These are phyloP conservation scores for Colletotrichum lentis DNA, from an alignment of 2,329 filamentous ascomycete species.

Conservation along the genomic window DNA sequence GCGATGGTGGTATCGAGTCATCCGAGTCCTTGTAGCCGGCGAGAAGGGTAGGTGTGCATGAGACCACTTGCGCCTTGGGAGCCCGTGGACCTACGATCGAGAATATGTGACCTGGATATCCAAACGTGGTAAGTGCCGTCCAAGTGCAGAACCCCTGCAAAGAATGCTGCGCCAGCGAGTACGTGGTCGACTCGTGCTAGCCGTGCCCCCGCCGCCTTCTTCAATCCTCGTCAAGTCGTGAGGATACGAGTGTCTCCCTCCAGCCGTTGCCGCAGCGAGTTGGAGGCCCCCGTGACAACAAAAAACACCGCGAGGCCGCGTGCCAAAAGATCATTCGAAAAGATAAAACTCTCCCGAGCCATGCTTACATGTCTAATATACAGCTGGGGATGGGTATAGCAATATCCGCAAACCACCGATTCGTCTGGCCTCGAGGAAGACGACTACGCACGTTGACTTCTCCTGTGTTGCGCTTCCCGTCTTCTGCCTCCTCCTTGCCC, in stretches of 20 bases:
- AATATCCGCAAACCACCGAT: slow-evolving; percentile 23
- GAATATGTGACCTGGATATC: background rate
- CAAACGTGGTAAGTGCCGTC: background rate
- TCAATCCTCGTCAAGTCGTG: background rate
- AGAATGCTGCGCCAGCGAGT: background rate
- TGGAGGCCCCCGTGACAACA: background rate
- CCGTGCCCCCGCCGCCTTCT: no score
- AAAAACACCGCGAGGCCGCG: background rate
- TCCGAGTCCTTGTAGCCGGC: background rate
- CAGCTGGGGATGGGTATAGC: slow-evolving; percentile 36
- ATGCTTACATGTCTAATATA: slow-evolving; percentile 37
- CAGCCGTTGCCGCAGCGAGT: background rate
- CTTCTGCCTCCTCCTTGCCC: background rate
- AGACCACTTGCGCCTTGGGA: background rate
- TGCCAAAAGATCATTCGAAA: background rate
- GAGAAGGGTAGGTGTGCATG: background rate
- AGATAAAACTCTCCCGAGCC: background rate
- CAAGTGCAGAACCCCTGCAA: background rate
- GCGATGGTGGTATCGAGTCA: background rate
- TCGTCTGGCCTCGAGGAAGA: slow-evolving; percentile 1
- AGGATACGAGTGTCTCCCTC: background rate
- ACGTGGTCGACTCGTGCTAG: background rate
- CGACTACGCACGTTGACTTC: background rate
- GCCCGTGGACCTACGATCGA: background rate
- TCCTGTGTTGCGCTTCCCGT: background rate